Conservation (phyloP, 208 protist genomes). For the Leishmania amazonensis region DNA sequence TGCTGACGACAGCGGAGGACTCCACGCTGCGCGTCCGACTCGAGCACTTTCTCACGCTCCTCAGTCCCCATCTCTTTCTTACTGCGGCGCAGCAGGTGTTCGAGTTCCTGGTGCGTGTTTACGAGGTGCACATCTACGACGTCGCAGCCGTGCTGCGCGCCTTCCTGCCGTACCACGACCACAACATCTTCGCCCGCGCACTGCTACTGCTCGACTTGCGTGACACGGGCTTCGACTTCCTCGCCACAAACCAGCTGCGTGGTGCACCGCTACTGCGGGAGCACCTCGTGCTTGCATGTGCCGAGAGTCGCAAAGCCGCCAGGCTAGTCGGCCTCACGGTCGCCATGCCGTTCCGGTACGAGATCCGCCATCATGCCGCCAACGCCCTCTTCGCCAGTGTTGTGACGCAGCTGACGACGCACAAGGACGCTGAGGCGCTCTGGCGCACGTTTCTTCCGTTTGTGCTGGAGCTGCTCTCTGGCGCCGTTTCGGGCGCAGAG, state of each 20-base stretch:
- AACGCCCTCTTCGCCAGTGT: slow-evolving; percentile 84
- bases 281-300: slow-evolving; percentile 71
- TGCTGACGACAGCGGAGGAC: slow-evolving; percentile 52
- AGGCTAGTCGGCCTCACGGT: slow-evolving; percentile 70
- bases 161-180: slow-evolving; percentile 89
- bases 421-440: slow-evolving; percentile 61
- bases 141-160: slow-evolving; percentile 63
- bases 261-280: slow-evolving; percentile 79
- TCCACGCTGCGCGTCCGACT: slow-evolving; percentile 40
- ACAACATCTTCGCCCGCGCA: slow-evolving; percentile 80
- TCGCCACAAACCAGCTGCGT: slow-evolving; percentile 76
- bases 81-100: slow-evolving; percentile 88
- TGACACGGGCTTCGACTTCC: slow-evolving; percentile 86
- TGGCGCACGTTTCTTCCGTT: slow-evolving; percentile 81
- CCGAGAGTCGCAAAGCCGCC: slow-evolving; percentile 72
- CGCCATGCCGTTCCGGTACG: slow-evolving; percentile 48
- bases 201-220: slow-evolving; percentile 84
- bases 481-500: slow-evolving; percentile 26
- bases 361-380: slow-evolving; percentile 67
- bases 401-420: slow-evolving; percentile 53
- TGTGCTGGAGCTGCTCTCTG: slow-evolving; percentile 70
- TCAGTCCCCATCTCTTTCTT: slow-evolving; percentile 85
- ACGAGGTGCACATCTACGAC: slow-evolving; percentile 89
- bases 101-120: slow-evolving; percentile 84
- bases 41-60: slow-evolving; percentile 73